Base-by-base conservation (phyloP, 345 rosid genomes). In the Populus nigra region DNA sequence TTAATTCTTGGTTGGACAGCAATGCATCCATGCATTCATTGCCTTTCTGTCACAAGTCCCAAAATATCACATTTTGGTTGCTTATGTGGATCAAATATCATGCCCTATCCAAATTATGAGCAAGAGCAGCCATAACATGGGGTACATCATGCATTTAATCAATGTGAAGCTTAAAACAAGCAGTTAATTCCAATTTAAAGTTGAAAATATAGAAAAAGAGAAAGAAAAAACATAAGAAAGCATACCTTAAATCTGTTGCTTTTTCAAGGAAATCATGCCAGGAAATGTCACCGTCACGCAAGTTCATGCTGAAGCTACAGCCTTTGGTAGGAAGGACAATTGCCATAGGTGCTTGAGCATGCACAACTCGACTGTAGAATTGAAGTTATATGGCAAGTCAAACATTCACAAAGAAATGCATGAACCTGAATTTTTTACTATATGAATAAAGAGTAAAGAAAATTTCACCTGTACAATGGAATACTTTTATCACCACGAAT, bases 341-440 rank as follows among this genome's bases (percentile, higher is more conserved):
- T 49, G 97, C 93, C 88, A 75, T 81, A 43, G 99, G 99, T 79
- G 98, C 93, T 84, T 87, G 87, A 73, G 98, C 97, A 77, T 91
- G 93, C 77, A 90, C 83, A 74, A 95, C 89, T 90, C 99, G 84
- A 87, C 99, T 95, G 96, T 86, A 90, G 77, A 83, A 86, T 68
- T 43, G 61, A 87, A 82, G 75, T 76, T 76, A 73, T 72, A 39
- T 2, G 69, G 79, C 87, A 81, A 89, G 87, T 83, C 55, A 74
- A 55, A 73, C 6, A 72, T 50, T 71, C 15, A 5, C 11, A 38
- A 74, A 72, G 15, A 7, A 20, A 72, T 65, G 35, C 33, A 41
- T 25, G 69, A 73, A 65, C 69, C 47, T 49, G 62, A 80, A 22
- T 45, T 62, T 68, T 57, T 33, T 70, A 78, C 39, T 67, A 74